A percentile compares a stretch with the other conserved stretches of the same genome.
These are phyloP conservation scores for Clitopilus hobsonii DNA, from an alignment of 768 basidiomycete genomes.

Conservation along the genomic window DNA sequence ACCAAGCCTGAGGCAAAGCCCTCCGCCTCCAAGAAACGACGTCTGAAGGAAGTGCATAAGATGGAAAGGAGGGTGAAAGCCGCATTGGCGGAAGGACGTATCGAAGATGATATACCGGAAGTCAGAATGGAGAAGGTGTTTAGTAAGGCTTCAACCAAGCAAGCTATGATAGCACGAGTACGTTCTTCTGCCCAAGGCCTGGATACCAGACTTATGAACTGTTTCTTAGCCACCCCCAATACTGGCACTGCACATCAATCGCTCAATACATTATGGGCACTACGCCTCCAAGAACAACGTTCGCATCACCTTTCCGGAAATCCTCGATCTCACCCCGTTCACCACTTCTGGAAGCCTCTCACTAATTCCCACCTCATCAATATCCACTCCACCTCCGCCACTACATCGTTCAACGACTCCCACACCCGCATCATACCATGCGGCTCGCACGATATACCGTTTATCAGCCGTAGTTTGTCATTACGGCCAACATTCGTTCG, in stretches of 20 bases:
- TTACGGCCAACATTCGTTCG: constrained; percentile 88
- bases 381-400: constrained; percentile 57
- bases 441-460: constrained; percentile 74
- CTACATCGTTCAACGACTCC: constrained; percentile 48
- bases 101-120: constrained; percentile 82
- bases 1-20: constrained; percentile 35
- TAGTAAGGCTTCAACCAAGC: constrained; percentile 76
- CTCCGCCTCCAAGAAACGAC: constrained; percentile 70
- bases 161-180: constrained; percentile 89
- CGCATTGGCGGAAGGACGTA: constrained; percentile 67
- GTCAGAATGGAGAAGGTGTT: constrained; percentile 75
- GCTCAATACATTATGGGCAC: constrained; percentile 73
- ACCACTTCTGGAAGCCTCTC: constrained; percentile 79
- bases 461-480: constrained; percentile 87
- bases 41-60: constrained; percentile 65
- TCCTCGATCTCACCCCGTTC: constrained; percentile 86
- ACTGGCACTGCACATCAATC: constrained; percentile 86
- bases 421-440: constrained; percentile 46
- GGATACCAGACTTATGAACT: background rate
- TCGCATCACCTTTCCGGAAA: constrained; percentile 76
- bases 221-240: constrained; percentile 73
- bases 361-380: constrained; percentile 61
- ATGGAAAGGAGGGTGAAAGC: constrained; percentile 56
- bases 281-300: constrained; percentile 86
- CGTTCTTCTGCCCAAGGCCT: constrained; percentile 20